These are phyloP conservation scores for Rhizophagus prolifer DNA, from an alignment of 192 early-diverging fungal genomes.

Conservation along the genomic window DNA sequence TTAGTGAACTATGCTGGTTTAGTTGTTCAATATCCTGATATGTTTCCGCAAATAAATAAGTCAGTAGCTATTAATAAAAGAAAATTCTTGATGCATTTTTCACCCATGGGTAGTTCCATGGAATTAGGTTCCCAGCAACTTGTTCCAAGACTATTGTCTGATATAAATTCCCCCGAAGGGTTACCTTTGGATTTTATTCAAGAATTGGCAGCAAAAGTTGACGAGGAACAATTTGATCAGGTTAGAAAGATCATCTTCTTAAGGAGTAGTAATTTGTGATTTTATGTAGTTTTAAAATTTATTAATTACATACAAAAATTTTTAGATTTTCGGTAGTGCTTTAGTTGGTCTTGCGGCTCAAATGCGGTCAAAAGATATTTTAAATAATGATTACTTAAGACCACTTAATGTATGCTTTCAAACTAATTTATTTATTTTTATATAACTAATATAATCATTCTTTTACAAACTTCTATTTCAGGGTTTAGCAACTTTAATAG, in stretches of 20 bases:
- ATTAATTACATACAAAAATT: background rate
- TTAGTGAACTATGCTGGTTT: constrained; percentile 84
- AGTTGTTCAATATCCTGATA: constrained; percentile 82
- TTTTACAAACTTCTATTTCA: constrained; percentile 26
- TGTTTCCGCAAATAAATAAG: constrained; percentile 75
- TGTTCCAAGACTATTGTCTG: constrained; percentile 47
- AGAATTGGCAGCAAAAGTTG: constrained; percentile 58
- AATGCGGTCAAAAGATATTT: constrained; percentile 46
- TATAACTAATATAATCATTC: constrained; percentile 18
- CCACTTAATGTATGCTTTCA: constrained; percentile 43
- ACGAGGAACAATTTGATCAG: constrained; percentile 62
- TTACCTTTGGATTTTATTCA: constrained; percentile 65
- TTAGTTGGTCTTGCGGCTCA: constrained; percentile 49
- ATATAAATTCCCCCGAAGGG: constrained; percentile 58
- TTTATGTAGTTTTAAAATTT: background rate
- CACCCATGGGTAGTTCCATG: background rate
- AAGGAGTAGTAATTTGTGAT: background rate
- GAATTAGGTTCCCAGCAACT: constrained; percentile 48
- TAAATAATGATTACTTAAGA: constrained; percentile 43
- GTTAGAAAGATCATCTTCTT: constrained; percentile 34
- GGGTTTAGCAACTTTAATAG: constrained; percentile 51
- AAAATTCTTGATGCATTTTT: background rate
- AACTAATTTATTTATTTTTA: background rate
- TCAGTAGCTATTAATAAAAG: constrained; percentile 30
- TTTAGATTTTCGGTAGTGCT: constrained; percentile 56